Base-by-base conservation (phyloP, 2,329 filamentous ascomycete genomes). In the Pseudocercospora crystallina region DNA sequence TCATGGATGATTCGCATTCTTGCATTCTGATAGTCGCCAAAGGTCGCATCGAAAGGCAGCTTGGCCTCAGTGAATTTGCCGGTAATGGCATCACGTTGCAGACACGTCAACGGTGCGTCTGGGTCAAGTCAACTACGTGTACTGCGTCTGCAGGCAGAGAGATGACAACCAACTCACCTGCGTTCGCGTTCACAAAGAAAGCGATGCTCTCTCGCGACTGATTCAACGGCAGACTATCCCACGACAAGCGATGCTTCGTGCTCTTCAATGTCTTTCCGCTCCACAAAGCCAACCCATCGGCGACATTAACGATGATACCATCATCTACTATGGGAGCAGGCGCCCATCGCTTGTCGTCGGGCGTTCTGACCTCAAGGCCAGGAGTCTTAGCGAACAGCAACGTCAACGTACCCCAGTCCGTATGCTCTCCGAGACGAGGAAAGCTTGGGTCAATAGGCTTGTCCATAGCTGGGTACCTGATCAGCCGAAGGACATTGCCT, bases 231-330 rank as follows among this genome's bases (percentile, higher is more conserved):
- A 43, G 26, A 34, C 41, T 43, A 2, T 43, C 41, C 41, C 41
- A 43, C 8, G 41, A 43, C n/a, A 43, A 13, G n/a, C 41, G 41
- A 12, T 43, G 41, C 41, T 43, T 43, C 4, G 41, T 43, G 41
- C 41, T 43, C 8, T 43, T 43, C 26, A 43, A 20, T 32, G 17
- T 5, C 10, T 32, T 32, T 12, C 30, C 41, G 14, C 30, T 34
- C 30, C 41, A 34, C 29, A 43, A 13, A 10, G 41, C 41, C 11
- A 43, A 32, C 2, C 41, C 41, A 43, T 43, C 41, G n/a, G 13
- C 41, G 2, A 43, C 30, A 20, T 43, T 43, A 11, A 43, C 41
- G 10, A 43, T 43, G 17, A 43, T 43, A 13, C 41, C 41, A 5
- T 43, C 41, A 10, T 43, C 41, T 8, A 43, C n/a, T 11, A 43